Percentiles rank a stretch among this genome's conserved stretches.
phyloP scores from a whole-genome alignment of 2,329 filamentous ascomycete species.

The Pezicula carpinea region DNA sequence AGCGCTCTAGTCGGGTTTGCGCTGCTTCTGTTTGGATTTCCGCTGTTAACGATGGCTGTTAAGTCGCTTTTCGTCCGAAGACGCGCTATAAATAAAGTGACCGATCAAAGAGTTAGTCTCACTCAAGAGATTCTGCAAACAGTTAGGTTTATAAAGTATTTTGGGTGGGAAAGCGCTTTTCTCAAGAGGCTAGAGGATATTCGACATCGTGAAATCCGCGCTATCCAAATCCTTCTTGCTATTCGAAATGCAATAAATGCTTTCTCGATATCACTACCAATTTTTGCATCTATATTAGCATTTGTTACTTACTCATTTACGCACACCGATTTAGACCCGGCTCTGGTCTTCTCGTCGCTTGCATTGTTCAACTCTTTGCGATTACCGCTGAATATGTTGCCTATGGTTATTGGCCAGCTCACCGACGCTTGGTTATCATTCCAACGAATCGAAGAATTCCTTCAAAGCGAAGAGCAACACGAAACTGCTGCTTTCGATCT shows the following conservation, averaged over 20 bases:
- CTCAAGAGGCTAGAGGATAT: slow-evolving; percentile 70
- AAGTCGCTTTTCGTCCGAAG: slow-evolving; percentile 71
- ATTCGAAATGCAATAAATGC: slow-evolving; percentile 65
- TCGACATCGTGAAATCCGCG: slow-evolving; percentile 69
- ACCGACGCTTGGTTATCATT: slow-evolving; percentile 85
- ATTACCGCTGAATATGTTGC: slow-evolving; percentile 83
- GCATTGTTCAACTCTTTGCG: slow-evolving; percentile 90
- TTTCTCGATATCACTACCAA: slow-evolving; percentile 60
- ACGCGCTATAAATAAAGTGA: slow-evolving; percentile 83
- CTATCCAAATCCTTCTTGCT: slow-evolving; percentile 77
- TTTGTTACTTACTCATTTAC: slow-evolving; percentile 73
- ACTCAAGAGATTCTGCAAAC: slow-evolving; percentile 90
- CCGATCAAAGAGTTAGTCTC: slow-evolving; percentile 83
- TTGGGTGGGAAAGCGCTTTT: slow-evolving; percentile 91
- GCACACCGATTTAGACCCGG: slow-evolving; percentile 65
- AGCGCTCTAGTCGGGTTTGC: slow-evolving; percentile 86
- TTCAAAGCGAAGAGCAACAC: slow-evolving; percentile 61
- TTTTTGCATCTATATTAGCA: slow-evolving; percentile 91
- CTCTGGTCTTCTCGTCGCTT: slow-evolving; percentile 84
- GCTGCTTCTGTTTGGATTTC: slow-evolving; percentile 73
- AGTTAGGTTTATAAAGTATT: slow-evolving; percentile 93
- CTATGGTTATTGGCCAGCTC: slow-evolving; percentile 81
- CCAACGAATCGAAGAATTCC: slow-evolving; percentile 79
- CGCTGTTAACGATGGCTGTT: slow-evolving; percentile 72
- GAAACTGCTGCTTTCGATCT: slow-evolving; percentile 80